A percentile compares a stretch with the other conserved stretches of the same genome.
These are phyloP conservation scores for Chaetoscypha palmicola DNA, from an alignment of 2,329 filamentous ascomycete species.

Conservation along the genomic window DNA sequence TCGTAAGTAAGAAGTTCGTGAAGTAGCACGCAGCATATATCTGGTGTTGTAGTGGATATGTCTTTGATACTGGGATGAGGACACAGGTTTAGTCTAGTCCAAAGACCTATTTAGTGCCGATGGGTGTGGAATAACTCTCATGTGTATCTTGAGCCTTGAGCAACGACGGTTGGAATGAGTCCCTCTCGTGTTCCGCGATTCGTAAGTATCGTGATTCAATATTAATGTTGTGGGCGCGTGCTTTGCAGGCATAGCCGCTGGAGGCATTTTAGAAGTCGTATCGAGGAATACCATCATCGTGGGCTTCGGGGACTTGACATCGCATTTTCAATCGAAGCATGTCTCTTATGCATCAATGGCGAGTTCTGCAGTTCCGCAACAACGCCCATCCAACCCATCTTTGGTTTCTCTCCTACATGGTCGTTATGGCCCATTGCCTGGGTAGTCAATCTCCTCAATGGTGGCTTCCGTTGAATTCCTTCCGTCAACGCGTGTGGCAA, in stretches of 20 bases:
- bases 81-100: no score
- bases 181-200: background rate
- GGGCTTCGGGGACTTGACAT: constrained; percentile 36
- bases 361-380: constrained; percentile 56
- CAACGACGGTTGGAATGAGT: background rate
- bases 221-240: no score
- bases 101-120: no score
- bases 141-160: no score
- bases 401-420: constrained; percentile 40
- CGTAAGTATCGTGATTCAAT: background rate
- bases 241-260: no score
- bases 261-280: no score
- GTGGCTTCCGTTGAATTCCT: constrained; percentile 30
- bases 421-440: constrained; percentile 48
- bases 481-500: constrained; percentile 25
- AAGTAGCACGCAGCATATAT: background rate
- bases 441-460: constrained; percentile 46
- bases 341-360: constrained; percentile 53
- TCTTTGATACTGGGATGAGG: no score
- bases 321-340: constrained; percentile 54
- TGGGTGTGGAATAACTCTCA: background rate
- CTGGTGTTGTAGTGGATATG: background rate
- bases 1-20: background rate
- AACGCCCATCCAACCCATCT: constrained; percentile 55
- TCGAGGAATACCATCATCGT: background rate